Conservation (phyloP, 192 early-diverging fungal genomes). For the Coemansia sp. region DNA sequence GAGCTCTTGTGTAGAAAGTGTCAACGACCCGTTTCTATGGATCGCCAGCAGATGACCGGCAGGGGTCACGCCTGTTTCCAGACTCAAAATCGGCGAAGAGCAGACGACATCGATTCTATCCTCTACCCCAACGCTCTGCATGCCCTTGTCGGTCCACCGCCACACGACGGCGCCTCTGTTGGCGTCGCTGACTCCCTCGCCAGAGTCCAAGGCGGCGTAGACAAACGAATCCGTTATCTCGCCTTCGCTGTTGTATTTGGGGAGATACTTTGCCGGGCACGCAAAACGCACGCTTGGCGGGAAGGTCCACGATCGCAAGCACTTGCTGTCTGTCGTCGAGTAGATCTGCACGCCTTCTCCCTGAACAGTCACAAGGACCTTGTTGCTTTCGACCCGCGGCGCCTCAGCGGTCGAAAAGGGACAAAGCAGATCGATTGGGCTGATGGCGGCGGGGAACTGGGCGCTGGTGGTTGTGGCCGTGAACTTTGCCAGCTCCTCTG, state of each 20-base stretch:
- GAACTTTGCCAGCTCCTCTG: constrained; percentile 46
- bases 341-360: constrained; percentile 51
- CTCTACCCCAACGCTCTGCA: constrained; percentile 47
- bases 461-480: constrained; percentile 25
- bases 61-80: constrained; percentile 36
- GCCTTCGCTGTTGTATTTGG: constrained; percentile 16
- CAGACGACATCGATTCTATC: constrained; percentile 28
- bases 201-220: constrained; percentile 31
- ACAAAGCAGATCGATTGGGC: constrained; percentile 35
- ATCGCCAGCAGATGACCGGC: constrained; percentile 33
- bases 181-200: constrained; percentile 16
- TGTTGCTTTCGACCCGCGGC: constrained; percentile 11
- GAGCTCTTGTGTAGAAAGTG: constrained; percentile 24
- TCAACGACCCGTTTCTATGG: constrained; percentile 36
- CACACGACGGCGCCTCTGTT: constrained; percentile 29
- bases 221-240: constrained; percentile 22
- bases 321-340: constrained; percentile 46
- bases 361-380: constrained; percentile 41
- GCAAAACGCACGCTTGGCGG: constrained; percentile 47
- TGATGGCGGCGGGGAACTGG: constrained; percentile 48
- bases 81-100: constrained; percentile 21
- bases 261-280: constrained; percentile 45
- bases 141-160: constrained; percentile 50
- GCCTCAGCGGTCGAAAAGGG: neutral
- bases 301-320: constrained; percentile 51